A percentile compares a stretch with the other conserved stretches of the same genome.
phyloP scores from a whole-genome alignment of 208 protist species.

The Wallacemonas sp. region DNA sequence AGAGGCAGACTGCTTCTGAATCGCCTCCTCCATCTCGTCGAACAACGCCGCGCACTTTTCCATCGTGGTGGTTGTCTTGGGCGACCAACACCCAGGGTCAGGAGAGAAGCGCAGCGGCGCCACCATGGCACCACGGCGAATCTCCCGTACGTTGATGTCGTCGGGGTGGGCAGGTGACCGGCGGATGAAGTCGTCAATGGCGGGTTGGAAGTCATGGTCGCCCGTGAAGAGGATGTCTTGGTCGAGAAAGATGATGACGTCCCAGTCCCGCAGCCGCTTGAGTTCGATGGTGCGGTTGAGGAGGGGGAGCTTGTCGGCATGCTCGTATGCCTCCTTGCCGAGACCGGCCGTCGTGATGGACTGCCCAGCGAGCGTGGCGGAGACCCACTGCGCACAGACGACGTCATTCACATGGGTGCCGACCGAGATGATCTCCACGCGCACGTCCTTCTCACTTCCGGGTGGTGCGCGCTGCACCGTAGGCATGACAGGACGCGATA shows the following conservation, averaged over 20 bases:
- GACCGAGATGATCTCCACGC: conserved; percentile 17
- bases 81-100: conserved; percentile 7
- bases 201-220: conserved; percentile 4
- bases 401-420: conserved; percentile 13
- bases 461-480: conserved; percentile 15
- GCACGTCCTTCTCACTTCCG: conserved; percentile 7
- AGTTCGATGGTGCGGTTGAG: background rate
- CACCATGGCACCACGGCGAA: conserved; percentile 3
- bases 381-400: conserved; percentile 24
- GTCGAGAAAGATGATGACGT: conserved; percentile 5
- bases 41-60: background rate
- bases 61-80: background rate
- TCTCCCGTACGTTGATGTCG: conserved; percentile 10
- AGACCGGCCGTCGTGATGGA: conserved; percentile 1
- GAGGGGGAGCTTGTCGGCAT: conserved; percentile 4
- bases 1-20: background rate
- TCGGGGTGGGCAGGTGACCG: background rate
- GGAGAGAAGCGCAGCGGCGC: conserved; percentile 3
- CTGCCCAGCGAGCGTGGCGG: background rate
- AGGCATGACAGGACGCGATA: conserved; percentile 25
- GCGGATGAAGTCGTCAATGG: conserved; percentile 4
- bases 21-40: background rate
- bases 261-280: conserved; percentile 5
- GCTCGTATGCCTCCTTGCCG: background rate
- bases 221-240: conserved; percentile 6